Conservation (phyloP, 345 rosid genomes). For the Lepidium aucheri region DNA sequence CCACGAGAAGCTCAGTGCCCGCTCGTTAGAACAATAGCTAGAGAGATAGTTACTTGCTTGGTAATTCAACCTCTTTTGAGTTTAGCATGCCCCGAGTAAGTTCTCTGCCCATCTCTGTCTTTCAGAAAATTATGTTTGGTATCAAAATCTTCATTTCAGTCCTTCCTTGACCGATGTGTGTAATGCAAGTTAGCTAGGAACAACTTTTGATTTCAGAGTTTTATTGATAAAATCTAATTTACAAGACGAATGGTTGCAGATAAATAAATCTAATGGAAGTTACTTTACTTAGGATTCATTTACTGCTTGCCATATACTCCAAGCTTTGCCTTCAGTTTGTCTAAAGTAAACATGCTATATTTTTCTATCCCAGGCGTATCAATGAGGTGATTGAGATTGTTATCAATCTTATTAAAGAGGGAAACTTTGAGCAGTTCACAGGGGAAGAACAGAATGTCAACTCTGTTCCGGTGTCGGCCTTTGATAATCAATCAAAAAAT, state of each 20-base stretch:
- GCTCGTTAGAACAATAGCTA: conserved; percentile 79
- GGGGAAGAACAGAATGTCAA: conserved; percentile 29
- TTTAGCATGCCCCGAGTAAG: conserved; percentile 85
- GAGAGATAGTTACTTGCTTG: conserved; percentile 94
- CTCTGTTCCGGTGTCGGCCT: conserved; percentile 28
- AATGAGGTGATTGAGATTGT: conserved; percentile 76
- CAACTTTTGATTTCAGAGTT: background rate
- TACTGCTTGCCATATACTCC: background rate
- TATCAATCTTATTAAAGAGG: conserved; percentile 48
- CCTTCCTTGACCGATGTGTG: background rate
- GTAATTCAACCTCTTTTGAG: conserved; percentile 82
- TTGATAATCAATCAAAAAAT: conserved; percentile 32
- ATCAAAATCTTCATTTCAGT: background rate
- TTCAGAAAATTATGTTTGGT: background rate
- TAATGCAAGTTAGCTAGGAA: conserved; percentile 2
- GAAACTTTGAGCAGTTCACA: conserved; percentile 35
- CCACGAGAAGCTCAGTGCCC: conserved; percentile 93
- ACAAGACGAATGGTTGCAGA: background rate
- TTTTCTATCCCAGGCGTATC: conserved; percentile 49
- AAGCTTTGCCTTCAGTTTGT: background rate
- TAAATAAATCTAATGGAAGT: background rate
- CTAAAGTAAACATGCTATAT: conserved; percentile 7
- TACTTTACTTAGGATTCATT: background rate
- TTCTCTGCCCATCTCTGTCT: conserved; percentile 8
- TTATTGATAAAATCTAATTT: background rate